Evolutionary conservation across 176 grass and related monocot species (phyloP), one percentile per base, ranked within the genome.

Genomic region (Cenchrus fungigraminus): DNA sequence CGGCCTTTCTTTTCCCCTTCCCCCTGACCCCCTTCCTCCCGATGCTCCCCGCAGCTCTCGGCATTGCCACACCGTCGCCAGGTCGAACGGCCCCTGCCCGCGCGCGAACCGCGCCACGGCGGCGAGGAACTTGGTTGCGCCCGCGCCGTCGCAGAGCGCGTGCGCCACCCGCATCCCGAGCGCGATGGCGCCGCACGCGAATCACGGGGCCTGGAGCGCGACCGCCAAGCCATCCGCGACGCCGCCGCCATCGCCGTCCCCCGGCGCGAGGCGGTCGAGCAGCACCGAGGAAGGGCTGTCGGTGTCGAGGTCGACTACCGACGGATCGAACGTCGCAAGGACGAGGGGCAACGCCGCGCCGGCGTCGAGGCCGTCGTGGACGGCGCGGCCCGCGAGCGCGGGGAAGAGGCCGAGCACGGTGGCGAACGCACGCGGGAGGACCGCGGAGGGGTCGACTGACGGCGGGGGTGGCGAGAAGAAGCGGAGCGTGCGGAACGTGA

Each of bases 71-170:
- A 90, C 77, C 8, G 90, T 92, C 9, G 34, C 22, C 15, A 72
- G 28, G 0, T 25, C 61, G 3, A 71, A 86, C 12, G 65, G 64
- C 5, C 29, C 34, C 52, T 66, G 29, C 4, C 86, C 86, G 0
- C 90, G 74, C 71, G 84, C 81, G 60, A 97, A 84, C 17, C 68
- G 65, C 13, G 88, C 90, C 4, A 86, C 84, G 50, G 80, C 55
- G 80, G 67, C 50, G 12, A 97, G 76, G 88, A 97, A 94, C 52
- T 86, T 86, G 65, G 88, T 88, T 56, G 86, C 88, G 1, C 95
- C 92, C 4, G 90, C 87, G 17, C 92, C 95, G 63, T 97, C 95
- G 91, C 92, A 94, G 71, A 92, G 83, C 60, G 86, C 71, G 88
- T 94, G 90, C 55, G 84, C 88, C n/a, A 87, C 86, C 37, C 92